Base-by-base conservation (phyloP, 768 basidiomycete species). In the Coprinellus aureogranulatus region DNA sequence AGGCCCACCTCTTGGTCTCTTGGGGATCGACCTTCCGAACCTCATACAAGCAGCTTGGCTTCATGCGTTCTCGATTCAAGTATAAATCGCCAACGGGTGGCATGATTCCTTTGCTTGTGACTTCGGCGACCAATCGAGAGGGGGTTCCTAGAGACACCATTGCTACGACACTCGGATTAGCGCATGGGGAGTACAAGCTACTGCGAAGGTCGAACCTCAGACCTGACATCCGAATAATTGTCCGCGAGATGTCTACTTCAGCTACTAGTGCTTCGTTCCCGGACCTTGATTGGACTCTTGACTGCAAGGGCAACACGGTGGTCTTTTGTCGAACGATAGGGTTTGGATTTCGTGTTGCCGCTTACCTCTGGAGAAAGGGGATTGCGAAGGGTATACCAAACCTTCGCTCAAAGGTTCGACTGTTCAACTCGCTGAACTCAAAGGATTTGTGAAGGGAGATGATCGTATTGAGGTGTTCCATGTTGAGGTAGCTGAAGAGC, bases 1-100 rank as follows among this genome's bases (percentile, higher is more conserved):
- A 53, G 22, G 57, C 53, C 0, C 50, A 58, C 18, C 27, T 58
- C 8, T 25, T 58, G 4, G 28, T 52, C 26, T 49, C 51, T n/a
- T 58, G 57, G 57, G 57, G 57, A 9, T 9, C 37, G 37, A 39
- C 10, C 37, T 39, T 39, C 18, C 37, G 37, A 39, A 39, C 10
- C 37, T 39, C 37, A 18, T 39, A 9, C 37, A 39, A 9, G 18
- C 10, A 39, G 37, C 37, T 39, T 9, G 37, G 37, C 18, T 18
- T 9, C 37, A 39, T 39, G 9, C 37, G 37, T 18, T 39, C 37
- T 18, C 37, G 37, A 9, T 18, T 39, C 18, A 9, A 9, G 10
- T n/a, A n/a, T n/a, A n/a, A n/a, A n/a, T 39, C 37, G 18, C 18
- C 18, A 9, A 18, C 9, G 9, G 18, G 37, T 9, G 10, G 37